A percentile compares a stretch with the other conserved stretches of the same genome.
phyloP scores from a whole-genome alignment of 345 rosid genomes.

The Eucalyptus polyanthemos region DNA sequence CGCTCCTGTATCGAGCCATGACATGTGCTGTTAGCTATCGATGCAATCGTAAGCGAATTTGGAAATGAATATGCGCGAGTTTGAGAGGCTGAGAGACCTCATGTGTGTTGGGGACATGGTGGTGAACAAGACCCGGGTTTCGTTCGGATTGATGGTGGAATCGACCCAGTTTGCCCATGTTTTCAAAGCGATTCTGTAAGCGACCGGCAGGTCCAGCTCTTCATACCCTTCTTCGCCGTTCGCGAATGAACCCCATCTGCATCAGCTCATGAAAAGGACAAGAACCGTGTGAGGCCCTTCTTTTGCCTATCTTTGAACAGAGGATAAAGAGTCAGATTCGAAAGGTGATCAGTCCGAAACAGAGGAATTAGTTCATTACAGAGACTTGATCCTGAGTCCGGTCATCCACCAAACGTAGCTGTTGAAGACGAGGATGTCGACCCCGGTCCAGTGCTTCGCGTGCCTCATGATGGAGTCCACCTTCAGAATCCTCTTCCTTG shows the following conservation, averaged over 20 bases:
- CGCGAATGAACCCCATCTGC: conserved; percentile 81
- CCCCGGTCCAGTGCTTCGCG: conserved; percentile 60
- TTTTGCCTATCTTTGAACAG: not conserved
- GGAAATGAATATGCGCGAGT: not conserved
- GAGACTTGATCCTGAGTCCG: conserved; percentile 45
- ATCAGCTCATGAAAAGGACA: not conserved
- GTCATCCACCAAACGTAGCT: conserved; percentile 99
- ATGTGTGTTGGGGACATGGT: conserved; percentile 87
- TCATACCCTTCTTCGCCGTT: conserved; percentile 68
- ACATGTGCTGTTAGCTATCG: not conserved
- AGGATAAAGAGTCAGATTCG: not conserved
- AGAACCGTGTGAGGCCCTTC: not conserved
- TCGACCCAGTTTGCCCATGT: conserved; percentile 98
- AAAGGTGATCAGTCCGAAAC: not conserved
- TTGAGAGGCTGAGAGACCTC: conserved; percentile 19
- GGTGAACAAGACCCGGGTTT: conserved; percentile 70
- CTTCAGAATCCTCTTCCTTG: conserved; percentile 60
- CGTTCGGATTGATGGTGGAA: conserved; percentile 59
- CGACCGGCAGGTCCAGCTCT: conserved; percentile 47
- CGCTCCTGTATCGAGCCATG: conserved; percentile 22
- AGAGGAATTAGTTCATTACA: conserved; percentile 21
- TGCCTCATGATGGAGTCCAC: conserved; percentile 74
- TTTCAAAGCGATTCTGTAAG: conserved; percentile 56
- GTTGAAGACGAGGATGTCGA: conserved; percentile 74
- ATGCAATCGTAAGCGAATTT: not conserved